Evolutionary conservation across 2,329 filamentous ascomycete genomes (phyloP), one percentile per base, ranked within the genome.

Genomic region (Piedraia hortae): DNA sequence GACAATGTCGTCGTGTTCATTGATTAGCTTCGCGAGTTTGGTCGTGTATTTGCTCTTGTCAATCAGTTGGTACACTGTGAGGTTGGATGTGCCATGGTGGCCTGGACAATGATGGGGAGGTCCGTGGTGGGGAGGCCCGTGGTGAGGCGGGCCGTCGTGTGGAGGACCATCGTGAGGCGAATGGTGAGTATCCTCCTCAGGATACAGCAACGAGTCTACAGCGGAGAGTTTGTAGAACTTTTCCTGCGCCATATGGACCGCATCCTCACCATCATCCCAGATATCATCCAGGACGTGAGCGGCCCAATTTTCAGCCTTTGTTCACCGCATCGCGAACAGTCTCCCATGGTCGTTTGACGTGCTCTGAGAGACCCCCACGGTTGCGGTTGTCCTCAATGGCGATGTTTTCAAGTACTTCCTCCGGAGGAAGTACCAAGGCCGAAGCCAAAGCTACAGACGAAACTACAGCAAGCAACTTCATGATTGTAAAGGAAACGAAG

Each of bases 51-150:
- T 71, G 49, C 60, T 70, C 35, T 59, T 50, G n/a, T 59, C 51
- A 43, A 90, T 74, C 28, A 80, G 49, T 44, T 89, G 53, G 45
- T 80, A 89, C 19, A 89, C 60, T 10, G 77, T 88, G 38, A 57
- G 47, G 38, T 77, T 70, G 21, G 39, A 40, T 11, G 30, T 32
- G 4, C 35, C 31, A 20, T 43, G 30, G 22, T 39, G 35, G 20
- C 29, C 32, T 16, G 32, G 35, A 19, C 27, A 21, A 13, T 37
- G 29, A 15, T 30, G 31, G 11, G 23, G 26, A n/a, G 24, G 22
- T 20, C 31, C 35, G 32, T 42, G 26, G 24, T 36, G 30, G 1
- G 33, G 36, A 11, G 31, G 35, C n/a, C n/a, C n/a, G n/a, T n/a
- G n/a, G 19, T 35, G 27, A 12, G 31, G 34, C 9, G 25, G 27